A percentile compares a stretch with the other conserved stretches of the same genome.
phyloP scores from a whole-genome alignment of 78 protist species.

The Pigoraptor vietnamica region DNA sequence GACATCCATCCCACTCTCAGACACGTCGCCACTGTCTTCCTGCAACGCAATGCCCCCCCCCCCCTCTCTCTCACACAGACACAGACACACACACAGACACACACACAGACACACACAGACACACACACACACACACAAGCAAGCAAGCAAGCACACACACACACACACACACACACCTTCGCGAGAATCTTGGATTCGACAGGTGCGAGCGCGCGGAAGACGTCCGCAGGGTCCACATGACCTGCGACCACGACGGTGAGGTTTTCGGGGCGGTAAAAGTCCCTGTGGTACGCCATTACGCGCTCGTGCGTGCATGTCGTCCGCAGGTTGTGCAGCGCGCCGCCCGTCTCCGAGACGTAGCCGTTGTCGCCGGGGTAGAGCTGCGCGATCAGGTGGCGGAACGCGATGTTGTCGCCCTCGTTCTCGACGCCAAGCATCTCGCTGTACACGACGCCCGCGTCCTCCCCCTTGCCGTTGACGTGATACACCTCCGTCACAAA shows the following conservation, averaged over 20 bases:
- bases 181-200: neutral
- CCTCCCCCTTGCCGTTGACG: slow-evolving; percentile 48
- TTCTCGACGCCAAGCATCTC: slow-evolving; percentile 66
- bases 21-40: too few relatives aligned
- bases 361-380: slow-evolving; percentile 38
- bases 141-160: too few relatives aligned
- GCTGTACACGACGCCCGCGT: slow-evolving; percentile 65
- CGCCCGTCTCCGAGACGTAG: slow-evolving; percentile 61
- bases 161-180: neutral
- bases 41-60: too few relatives aligned
- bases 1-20: too few relatives aligned
- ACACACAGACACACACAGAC: too few relatives aligned
- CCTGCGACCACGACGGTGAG: slow-evolving; percentile 45
- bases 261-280: slow-evolving; percentile 56
- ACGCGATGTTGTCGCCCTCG: neutral
- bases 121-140: too few relatives aligned
- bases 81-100: too few relatives aligned
- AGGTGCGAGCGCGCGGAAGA: slow-evolving; percentile 2
- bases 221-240: neutral
- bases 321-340: slow-evolving; percentile 34
- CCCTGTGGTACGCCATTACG: slow-evolving; percentile 26
- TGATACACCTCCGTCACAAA: slow-evolving; percentile 64
- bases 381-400: neutral
- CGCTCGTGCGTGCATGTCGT: neutral
- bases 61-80: too few relatives aligned